phyloP scores from a whole-genome alignment of 352 stramenopile species.

The Detonula confervacea region DNA sequence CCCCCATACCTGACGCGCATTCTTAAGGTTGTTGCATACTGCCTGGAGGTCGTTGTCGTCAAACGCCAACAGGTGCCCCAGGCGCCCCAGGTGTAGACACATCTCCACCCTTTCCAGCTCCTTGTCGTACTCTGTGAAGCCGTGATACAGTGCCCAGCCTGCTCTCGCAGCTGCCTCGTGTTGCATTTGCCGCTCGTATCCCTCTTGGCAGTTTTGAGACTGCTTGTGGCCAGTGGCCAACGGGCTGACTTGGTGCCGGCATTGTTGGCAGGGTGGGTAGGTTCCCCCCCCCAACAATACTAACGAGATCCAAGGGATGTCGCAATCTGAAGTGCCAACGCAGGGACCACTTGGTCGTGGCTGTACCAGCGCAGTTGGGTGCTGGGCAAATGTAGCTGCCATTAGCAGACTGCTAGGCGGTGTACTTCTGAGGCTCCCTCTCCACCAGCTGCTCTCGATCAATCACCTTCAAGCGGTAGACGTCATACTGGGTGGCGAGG shows the following conservation, averaged over 20 bases:
- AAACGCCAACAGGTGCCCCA: not conserved
- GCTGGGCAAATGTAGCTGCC: not conserved
- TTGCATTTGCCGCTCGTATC: not conserved
- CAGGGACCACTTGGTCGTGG: not conserved
- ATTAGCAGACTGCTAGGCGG: not conserved
- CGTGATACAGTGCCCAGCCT: too few species aligned
- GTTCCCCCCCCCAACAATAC: not conserved
- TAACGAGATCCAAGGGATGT: not conserved
- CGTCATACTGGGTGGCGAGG: not conserved
- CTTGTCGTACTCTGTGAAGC: not conserved
- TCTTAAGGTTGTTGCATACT: not conserved
- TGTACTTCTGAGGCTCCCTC: not conserved
- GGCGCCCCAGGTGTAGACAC: not conserved
- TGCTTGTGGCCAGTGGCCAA: too few species aligned
- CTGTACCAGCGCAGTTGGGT: not conserved
- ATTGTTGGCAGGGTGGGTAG: too few species aligned
- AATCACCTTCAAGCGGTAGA: not conserved
- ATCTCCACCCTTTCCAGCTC: not conserved
- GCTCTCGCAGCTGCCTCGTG: not conserved
- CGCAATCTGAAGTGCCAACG: not conserved
- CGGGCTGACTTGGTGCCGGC: too few species aligned
- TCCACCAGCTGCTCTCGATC: not conserved
- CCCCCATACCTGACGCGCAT: not conserved
- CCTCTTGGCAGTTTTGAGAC: not conserved
- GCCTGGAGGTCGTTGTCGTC: not conserved